Evolutionary conservation across 1,139 yeast genomes (phyloP), one percentile per base, ranked within the genome.

Genomic region (Candida glucosophila): DNA sequence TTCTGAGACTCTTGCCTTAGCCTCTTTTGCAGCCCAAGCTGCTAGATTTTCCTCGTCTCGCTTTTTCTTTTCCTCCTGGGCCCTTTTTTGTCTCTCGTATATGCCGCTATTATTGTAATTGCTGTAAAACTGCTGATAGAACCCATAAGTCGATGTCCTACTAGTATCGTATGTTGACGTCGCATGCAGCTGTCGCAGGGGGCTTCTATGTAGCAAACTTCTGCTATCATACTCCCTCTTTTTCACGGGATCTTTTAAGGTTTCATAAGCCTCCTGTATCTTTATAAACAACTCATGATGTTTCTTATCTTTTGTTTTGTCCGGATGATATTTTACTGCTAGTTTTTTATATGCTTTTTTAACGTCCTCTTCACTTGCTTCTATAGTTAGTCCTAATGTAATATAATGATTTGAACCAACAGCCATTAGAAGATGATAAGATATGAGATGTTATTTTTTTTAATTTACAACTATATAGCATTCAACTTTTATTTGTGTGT

Each of bases 301-400:
- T 3, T 48, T 48, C 19, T 45, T 47, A 29, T 58, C 52, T 13
- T 55, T 46, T n/a, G 73, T 61, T 43, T 70, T 72, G 41, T 71
- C 78, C 0, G 78, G 78, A 33, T 72, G 78, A 35, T 59, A 67
- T 36, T 62, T 62, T 18, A 71, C 47, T 10, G 75, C 73, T 24
- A 70, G 53, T 41, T 61, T 63, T 32, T 70, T 52, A 41, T 54
- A 72, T 9, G 71, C 60, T 34, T 52, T 58, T 38, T 64, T 65
- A 30, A 71, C 60, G 16, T 70, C 75, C 3, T 54, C 61, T 9
- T 42, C 39, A 3, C 60, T 33, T 9, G 69, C 66, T 3, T 40
- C 30, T 8, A 40, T 43, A 6, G 44, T 20, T 12, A 65, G 37
- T 13, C 64, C 69, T 14, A 65, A 52, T n/a, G 54, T 40, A 29